Percentiles rank a stretch among this genome's conserved stretches.
phyloP scores from a whole-genome alignment of 768 basidiomycete species.

The Tricholoma saponaceum region DNA sequence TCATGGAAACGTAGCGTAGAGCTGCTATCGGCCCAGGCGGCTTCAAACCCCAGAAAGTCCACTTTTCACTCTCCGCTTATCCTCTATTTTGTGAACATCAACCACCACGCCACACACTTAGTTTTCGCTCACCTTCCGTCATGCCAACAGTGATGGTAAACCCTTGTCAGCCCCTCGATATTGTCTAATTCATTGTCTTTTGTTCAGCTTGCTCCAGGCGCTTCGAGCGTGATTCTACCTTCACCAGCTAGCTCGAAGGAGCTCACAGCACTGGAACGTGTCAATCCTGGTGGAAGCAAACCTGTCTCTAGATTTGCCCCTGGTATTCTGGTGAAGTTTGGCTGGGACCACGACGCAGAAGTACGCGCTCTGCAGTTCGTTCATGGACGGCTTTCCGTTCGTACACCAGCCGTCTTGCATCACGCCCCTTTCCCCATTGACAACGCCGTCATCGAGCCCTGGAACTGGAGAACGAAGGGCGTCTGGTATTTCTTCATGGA shows the following conservation, averaged over 20 bases:
- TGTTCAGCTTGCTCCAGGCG: background rate
- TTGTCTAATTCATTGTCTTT: background rate
- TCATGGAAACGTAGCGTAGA: too few species aligned
- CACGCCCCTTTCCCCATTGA: background rate
- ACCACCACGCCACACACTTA: background rate
- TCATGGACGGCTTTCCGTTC: background rate
- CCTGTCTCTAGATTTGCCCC: background rate
- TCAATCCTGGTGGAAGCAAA: background rate
- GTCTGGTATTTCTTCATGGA: background rate
- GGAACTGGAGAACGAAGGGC: background rate
- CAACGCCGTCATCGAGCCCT: background rate
- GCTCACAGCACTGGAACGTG: background rate
- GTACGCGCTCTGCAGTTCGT: background rate
- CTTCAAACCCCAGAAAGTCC: too few species aligned
- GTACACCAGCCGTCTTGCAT: background rate
- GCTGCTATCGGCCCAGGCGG: too few species aligned
- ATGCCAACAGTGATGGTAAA: background rate
- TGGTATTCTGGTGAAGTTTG: background rate
- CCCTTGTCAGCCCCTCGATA: background rate
- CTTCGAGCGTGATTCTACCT: background rate
- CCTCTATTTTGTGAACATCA: background rate
- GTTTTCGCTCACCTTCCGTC: background rate
- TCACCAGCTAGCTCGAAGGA: background rate
- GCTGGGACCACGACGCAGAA: background rate
- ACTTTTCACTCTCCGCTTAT: too few species aligned